Conservation (phyloP, 2,329 filamentous ascomycete species). For the Clarireedia paspali region DNA sequence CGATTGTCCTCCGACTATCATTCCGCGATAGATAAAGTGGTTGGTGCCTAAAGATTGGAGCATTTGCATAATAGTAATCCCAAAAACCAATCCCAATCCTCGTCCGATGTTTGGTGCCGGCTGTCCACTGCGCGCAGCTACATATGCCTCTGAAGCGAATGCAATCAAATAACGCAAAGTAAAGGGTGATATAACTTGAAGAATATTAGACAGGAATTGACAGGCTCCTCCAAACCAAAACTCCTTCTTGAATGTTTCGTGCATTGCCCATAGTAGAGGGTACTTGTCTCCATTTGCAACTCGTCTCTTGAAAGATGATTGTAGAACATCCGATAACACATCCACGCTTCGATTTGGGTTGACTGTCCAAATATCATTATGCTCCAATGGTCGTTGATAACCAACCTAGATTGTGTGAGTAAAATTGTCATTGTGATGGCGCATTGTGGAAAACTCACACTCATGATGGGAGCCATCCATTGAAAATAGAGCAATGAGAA, state of each 20-base stretch:
- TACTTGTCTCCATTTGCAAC: constrained; percentile 60
- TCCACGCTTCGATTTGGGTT: constrained; percentile 74
- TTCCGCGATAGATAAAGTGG: constrained; percentile 88
- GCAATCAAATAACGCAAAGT: constrained; percentile 78
- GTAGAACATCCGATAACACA: constrained; percentile 57
- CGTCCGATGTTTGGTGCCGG: constrained; percentile 61
- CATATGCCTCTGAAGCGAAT: constrained; percentile 74
- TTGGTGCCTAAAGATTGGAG: constrained; percentile 73
- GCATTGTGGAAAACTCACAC: constrained; percentile 37
- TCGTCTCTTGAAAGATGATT: constrained; percentile 62
- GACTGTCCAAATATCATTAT: constrained; percentile 81
- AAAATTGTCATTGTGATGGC: background rate
- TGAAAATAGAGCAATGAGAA: constrained; percentile 74
- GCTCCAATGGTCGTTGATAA: constrained; percentile 75
- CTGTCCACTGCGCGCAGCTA: constrained; percentile 43
- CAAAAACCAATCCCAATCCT: constrained; percentile 77
- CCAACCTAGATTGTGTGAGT: constrained; percentile 50
- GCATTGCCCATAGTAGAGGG: constrained; percentile 71
- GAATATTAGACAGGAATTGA: constrained; percentile 62
- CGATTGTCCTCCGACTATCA: constrained; percentile 81
- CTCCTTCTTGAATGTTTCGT: constrained; percentile 78
- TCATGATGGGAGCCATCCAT: constrained; percentile 89
- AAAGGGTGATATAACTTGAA: constrained; percentile 80
- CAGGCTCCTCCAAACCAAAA: constrained; percentile 79
- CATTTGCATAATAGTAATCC: constrained; percentile 79